Conservation (phyloP, 768 basidiomycete genomes). For the Suillus tomentosus region DNA sequence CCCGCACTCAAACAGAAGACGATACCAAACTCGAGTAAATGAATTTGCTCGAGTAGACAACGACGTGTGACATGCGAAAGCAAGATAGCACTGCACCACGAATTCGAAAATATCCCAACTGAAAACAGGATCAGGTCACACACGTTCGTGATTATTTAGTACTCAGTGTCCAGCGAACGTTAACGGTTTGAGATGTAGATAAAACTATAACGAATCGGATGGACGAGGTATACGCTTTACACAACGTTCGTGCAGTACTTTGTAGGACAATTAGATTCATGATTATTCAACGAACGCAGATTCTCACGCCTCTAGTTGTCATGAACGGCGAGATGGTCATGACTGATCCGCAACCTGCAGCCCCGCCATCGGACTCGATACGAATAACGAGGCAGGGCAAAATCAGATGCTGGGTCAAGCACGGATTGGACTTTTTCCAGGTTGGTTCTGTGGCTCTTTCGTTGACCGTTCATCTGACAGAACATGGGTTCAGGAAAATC, state of each 20-base stretch:
- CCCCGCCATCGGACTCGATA: slow-evolving; percentile 35
- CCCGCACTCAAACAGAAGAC: not conserved
- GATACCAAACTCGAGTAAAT: not conserved
- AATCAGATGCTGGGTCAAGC: slow-evolving; percentile 52
- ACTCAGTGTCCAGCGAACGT: not conserved
- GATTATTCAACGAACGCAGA: not conserved
- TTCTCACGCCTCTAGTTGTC: not conserved
- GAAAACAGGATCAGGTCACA: not conserved
- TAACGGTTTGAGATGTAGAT: not conserved
- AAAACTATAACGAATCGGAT: not conserved
- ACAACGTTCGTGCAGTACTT: not conserved
- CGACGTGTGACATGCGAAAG: too few species aligned
- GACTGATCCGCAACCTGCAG: not conserved
- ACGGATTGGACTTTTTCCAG: slow-evolving; percentile 55
- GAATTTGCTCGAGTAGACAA: too few species aligned
- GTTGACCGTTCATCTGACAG: slow-evolving; percentile 4
- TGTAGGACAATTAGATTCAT: not conserved
- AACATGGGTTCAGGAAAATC: slow-evolving; percentile 42
- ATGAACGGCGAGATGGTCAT: not conserved
- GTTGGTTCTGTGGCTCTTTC: slow-evolving; percentile 34
- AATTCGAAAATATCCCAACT: not conserved
- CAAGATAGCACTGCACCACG: too few species aligned
- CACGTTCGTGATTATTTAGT: not conserved
- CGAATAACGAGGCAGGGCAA: slow-evolving; percentile 61
- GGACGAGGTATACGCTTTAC: not conserved